Percentiles rank a stretch among this genome's conserved stretches.
Conservation (phyloP, 257 asterid species). For the Solanum sitiens region DNA sequence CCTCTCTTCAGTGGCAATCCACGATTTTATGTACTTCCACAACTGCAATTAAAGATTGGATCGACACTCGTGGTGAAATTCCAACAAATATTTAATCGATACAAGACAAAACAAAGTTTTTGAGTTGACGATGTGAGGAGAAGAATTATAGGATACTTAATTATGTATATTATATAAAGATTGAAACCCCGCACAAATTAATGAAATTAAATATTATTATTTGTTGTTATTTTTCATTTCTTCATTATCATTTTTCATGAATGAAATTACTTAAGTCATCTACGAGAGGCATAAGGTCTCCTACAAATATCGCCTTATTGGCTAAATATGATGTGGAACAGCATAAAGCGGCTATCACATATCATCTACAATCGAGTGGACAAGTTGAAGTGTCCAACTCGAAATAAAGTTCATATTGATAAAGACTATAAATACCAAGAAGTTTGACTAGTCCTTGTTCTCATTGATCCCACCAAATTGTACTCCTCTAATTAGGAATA, state of each 20-base stretch:
- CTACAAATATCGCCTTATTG: neutral
- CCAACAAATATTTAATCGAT: neutral
- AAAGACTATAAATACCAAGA: neutral
- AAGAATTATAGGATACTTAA: neutral
- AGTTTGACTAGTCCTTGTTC: neutral
- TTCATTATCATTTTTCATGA: too few species aligned
- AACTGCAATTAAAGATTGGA: neutral
- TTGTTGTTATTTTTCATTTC: neutral
- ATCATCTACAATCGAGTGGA: neutral
- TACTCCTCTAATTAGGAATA: neutral
- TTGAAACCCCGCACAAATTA: neutral
- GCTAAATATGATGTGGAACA: neutral
- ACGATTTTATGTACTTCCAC: neutral
- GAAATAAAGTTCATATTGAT: neutral
- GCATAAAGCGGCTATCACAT: neutral
- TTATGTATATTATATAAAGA: too few species aligned
- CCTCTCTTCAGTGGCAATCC: neutral
- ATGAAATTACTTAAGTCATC: neutral
- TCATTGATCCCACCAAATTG: neutral
- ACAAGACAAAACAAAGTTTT: neutral
- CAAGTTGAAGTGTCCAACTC: neutral
- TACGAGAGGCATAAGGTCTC: neutral
- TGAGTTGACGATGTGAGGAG: too few species aligned
- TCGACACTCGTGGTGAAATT: neutral
- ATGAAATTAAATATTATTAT: neutral